Percentiles rank a stretch among this genome's conserved stretches.
phyloP scores from a whole-genome alignment of 1,139 yeast species.

The Meyerozyma smithsonii region DNA sequence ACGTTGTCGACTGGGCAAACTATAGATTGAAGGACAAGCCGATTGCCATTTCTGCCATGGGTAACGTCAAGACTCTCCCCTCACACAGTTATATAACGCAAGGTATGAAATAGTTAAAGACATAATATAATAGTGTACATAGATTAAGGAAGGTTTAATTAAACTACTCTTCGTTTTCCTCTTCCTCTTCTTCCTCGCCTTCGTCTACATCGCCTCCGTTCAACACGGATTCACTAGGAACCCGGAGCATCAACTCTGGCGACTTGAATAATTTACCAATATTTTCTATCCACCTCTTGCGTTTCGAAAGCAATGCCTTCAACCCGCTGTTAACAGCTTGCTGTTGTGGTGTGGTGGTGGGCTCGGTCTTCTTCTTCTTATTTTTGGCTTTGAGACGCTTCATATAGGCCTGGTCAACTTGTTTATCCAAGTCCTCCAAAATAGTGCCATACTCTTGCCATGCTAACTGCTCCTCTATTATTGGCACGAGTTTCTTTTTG shows the following conservation, averaged over 20 bases:
- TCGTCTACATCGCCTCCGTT: conserved; percentile 1
- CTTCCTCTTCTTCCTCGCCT: conserved; percentile 27
- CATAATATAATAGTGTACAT: conserved; percentile 11
- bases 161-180: conserved; percentile 30
- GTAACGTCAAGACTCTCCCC: conserved; percentile 66
- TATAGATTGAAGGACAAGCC: conserved; percentile 75
- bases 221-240: conserved; percentile 59
- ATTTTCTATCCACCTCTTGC: conserved; percentile 81
- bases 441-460: conserved; percentile 92
- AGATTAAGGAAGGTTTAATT: background rate
- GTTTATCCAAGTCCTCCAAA: conserved; percentile 89
- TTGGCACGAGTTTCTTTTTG: conserved; percentile 61
- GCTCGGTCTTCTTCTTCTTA: conserved; percentile 64
- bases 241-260: conserved; percentile 67
- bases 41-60: conserved; percentile 85
- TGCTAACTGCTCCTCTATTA: conserved; percentile 87
- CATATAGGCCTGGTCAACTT: conserved; percentile 90
- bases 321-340: conserved; percentile 72
- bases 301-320: conserved; percentile 74
- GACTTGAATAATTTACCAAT: conserved; percentile 80
- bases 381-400: conserved; percentile 81
- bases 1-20: conserved; percentile 85
- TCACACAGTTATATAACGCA: conserved; percentile 48
- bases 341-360: conserved; percentile 32
- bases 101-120: conserved; percentile 24